These are phyloP conservation scores for Zizania palustris DNA, from an alignment of 202 grass and related monocot genomes.

Conservation along the genomic window DNA sequence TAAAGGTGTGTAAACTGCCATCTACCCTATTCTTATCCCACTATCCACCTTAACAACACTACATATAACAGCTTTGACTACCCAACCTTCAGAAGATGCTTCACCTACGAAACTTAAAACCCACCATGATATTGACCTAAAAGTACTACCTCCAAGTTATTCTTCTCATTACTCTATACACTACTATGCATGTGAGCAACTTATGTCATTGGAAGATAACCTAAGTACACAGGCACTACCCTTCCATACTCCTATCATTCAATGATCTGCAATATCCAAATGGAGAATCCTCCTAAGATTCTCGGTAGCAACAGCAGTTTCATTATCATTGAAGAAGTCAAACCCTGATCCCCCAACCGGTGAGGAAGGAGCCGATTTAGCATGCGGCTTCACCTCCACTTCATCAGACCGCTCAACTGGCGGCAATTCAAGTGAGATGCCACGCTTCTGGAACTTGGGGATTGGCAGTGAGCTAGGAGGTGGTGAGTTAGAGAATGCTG, in stretches of 20 bases:
- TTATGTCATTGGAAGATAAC: slow-evolving; percentile 21
- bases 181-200: slow-evolving; percentile 32
- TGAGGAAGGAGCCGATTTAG: slow-evolving; percentile 80
- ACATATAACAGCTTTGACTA: slow-evolving; percentile 6
- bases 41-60: slow-evolving; percentile 11
- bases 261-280: slow-evolving; percentile 55
- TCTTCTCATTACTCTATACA: slow-evolving; percentile 41
- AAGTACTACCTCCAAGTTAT: slow-evolving; percentile 33
- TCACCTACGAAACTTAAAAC: slow-evolving; percentile 32
- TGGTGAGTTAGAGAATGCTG: slow-evolving; percentile 78
- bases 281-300: slow-evolving; percentile 87
- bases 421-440: slow-evolving; percentile 68
- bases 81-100: slow-evolving; percentile 23
- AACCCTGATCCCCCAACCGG: slow-evolving; percentile 47
- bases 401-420: slow-evolving; percentile 38
- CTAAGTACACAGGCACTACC: slow-evolving; percentile 48
- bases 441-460: slow-evolving; percentile 79
- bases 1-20: slow-evolving; percentile 29
- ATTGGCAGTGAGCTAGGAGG: slow-evolving; percentile 72
- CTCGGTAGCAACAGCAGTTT: slow-evolving; percentile 60
- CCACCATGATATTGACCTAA: slow-evolving; percentile 21
- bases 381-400: slow-evolving; percentile 36
- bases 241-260: slow-evolving; percentile 29
- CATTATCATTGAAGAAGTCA: slow-evolving; percentile 44
- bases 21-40: slow-evolving; percentile 13